These are phyloP conservation scores for Flaveria trinervia DNA, from an alignment of 129 eudicot species.

Conservation along the genomic window DNA sequence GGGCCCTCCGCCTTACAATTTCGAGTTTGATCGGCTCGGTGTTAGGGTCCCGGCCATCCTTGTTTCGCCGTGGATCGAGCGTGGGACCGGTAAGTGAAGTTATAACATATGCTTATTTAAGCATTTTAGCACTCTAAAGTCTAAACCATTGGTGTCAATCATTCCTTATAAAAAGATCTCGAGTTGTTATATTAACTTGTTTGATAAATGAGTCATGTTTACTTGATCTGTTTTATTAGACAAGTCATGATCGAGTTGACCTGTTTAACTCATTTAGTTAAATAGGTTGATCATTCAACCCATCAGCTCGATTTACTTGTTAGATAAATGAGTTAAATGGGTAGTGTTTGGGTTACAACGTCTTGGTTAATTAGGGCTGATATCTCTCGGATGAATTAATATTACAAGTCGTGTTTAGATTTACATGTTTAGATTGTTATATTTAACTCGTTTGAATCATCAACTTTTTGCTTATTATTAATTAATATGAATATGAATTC, in stretches of 20 bases:
- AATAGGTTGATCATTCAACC: background rate
- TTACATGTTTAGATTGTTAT: background rate
- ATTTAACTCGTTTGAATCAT: too few relatives aligned
- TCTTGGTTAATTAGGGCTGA: background rate
- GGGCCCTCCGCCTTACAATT: constrained; percentile 76
- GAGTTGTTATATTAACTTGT: background rate
- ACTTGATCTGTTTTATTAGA: too few relatives aligned
- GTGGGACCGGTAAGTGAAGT: constrained; percentile 62
- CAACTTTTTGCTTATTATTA: background rate
- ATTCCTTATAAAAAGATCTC: background rate
- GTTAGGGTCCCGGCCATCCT: constrained; percentile 88
- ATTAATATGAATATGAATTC: constrained; percentile 4
- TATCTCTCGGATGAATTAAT: too few relatives aligned
- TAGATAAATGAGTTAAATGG: background rate
- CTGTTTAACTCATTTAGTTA: background rate
- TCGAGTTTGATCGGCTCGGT: constrained; percentile 78
- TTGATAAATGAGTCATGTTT: too few relatives aligned
- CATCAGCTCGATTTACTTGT: background rate
- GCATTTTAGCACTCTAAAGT: background rate
- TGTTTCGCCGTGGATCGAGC: constrained; percentile 88
- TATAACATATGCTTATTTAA: background rate
- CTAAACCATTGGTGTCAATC: background rate
- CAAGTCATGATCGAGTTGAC: background rate
- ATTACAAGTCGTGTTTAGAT: too few relatives aligned
- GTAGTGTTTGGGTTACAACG: background rate